Percentiles rank a stretch among this genome's conserved stretches.
Evolutionary conservation across 2,329 filamentous ascomycete species (phyloP).

Genomic region (Cyanodermella asteris): DNA sequence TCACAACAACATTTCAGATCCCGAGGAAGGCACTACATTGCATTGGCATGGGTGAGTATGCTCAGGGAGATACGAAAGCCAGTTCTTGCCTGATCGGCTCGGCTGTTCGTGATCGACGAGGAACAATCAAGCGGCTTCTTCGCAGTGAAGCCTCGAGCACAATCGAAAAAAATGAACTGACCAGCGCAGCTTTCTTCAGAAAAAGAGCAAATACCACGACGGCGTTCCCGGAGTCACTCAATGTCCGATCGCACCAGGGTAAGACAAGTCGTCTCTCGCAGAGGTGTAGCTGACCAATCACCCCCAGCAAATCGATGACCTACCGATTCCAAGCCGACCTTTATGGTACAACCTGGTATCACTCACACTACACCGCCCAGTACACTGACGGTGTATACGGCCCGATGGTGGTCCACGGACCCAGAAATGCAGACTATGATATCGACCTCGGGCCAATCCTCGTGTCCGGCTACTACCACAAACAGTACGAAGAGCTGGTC

Average conservation of each 20-base stretch:
- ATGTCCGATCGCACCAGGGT: constrained; percentile 14
- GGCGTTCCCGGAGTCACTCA: constrained; percentile 16
- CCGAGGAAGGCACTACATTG: constrained; percentile 1
- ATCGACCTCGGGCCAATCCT: constrained; percentile 16
- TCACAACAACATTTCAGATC: constrained; percentile 8
- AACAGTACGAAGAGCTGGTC: constrained; percentile 10
- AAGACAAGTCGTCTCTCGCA: constrained; percentile 10
- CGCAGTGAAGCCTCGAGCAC: too few relatives aligned
- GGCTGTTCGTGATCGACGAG: too few relatives aligned
- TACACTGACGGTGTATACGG: constrained; percentile 14
- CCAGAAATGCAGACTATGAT: constrained; percentile 12
- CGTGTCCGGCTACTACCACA: constrained; percentile 19
- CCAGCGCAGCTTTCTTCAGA: constrained; percentile 16
- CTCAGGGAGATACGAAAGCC: too few relatives aligned
- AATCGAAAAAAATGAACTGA: too few relatives aligned
- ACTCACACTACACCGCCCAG: constrained; percentile 16
- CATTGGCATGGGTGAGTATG: too few relatives aligned
- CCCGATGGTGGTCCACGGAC: constrained; percentile 18
- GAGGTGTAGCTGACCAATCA: constrained; percentile 17
- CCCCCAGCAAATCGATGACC: constrained; percentile 11
- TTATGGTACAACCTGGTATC: constrained; percentile 14
- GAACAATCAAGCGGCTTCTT: too few relatives aligned
- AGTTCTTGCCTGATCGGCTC: too few relatives aligned
- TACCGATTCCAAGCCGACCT: constrained; percentile 16
- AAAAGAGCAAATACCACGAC: constrained; percentile 14